Base-by-base conservation (phyloP, 108 stramenopile species). In the Cyclotella cryptica region DNA sequence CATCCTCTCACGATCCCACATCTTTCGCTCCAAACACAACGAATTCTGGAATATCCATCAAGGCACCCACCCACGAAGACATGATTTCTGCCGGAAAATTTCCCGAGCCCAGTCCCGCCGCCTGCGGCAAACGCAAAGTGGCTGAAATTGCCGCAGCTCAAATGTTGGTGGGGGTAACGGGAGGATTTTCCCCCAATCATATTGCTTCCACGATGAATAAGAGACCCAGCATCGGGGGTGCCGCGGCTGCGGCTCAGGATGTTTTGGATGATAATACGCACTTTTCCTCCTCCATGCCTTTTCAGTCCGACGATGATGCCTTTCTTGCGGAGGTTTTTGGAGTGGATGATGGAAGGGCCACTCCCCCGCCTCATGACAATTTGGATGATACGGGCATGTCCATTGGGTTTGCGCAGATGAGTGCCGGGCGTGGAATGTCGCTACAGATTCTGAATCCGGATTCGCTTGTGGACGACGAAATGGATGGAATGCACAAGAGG, bases 391-490 rank as follows among this genome's bases (percentile, higher is more conserved):
- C 9, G 39, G 17, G 1, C 9, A 21, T 28, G 17, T 28, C 28
- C 1, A 1, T 30, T 9, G 30, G 13, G 4, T 15, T 22, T 27
- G 18, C 24, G 3, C 49, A 51, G 27, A 24, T 59, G n/a, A 24
- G 58, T 27, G 27, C 21, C 11, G 75, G 78, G 43, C 76, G 75
- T 39, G 87, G 86, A 29, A 40, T 88, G 54, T 84, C 90, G 12
- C 72, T 95, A 60, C 94, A 95, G 68, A 96, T 96, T 82, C 85
- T 96, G 9, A 96, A 96, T 80, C 95, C 95, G 47, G 92, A 93
- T 64, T 63, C 66, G 30, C 58, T 96, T 45, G 86, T 82, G 49
- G 83, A 84, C 14, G 69, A 86, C n/a, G 70, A 69, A 14, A 60
- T 78, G n/a, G 21, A 42, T 26, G 46, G 53, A 41, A 52, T 62